Percentiles rank a stretch among this genome's conserved stretches.
phyloP scores from a whole-genome alignment of 768 basidiomycete species.

The Amanita exitialis region DNA sequence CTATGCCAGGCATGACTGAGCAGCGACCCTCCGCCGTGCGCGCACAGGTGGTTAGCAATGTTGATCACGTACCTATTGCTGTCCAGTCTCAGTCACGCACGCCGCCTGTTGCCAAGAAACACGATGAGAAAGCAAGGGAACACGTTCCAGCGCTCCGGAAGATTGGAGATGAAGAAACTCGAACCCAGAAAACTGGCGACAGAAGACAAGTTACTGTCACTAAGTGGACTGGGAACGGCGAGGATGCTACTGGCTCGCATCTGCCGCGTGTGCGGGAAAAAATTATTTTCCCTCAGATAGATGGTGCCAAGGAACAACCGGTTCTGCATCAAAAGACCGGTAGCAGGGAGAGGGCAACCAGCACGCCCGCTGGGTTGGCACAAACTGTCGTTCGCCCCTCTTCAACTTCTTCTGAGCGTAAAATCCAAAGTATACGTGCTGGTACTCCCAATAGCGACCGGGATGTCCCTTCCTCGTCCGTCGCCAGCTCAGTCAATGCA shows the following conservation, averaged over 20 bases:
- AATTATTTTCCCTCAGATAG: background rate
- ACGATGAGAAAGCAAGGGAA: slow-evolving; percentile 29
- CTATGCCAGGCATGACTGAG: slow-evolving; percentile 61
- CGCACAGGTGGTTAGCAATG: background rate
- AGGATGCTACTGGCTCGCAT: background rate
- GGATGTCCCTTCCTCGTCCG: slow-evolving; percentile 9
- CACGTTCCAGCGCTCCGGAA: slow-evolving; percentile 26
- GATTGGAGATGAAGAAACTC: slow-evolving; percentile 16
- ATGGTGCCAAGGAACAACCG: background rate
- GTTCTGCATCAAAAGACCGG: background rate
- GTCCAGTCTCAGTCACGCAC: slow-evolving; percentile 16
- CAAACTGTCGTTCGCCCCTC: background rate
- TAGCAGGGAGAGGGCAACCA: slow-evolving; percentile 4
- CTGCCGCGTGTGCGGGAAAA: background rate
- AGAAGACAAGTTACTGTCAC: slow-evolving; percentile 36
- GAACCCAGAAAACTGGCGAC: slow-evolving; percentile 21
- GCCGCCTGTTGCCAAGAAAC: slow-evolving; percentile 21
- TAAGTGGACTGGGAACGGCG: slow-evolving; percentile 6
- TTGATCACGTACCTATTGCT: background rate
- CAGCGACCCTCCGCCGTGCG: slow-evolving; percentile 8
- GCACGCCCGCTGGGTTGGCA: background rate
- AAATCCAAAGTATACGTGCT: background rate
- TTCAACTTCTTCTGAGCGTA: slow-evolving; percentile 3
- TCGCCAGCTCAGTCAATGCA: slow-evolving; percentile 16
- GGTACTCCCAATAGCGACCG: background rate